Evolutionary conservation across 2,329 filamentous ascomycete genomes (phyloP).

Genomic region (Cytospora schulzeri): DNA sequence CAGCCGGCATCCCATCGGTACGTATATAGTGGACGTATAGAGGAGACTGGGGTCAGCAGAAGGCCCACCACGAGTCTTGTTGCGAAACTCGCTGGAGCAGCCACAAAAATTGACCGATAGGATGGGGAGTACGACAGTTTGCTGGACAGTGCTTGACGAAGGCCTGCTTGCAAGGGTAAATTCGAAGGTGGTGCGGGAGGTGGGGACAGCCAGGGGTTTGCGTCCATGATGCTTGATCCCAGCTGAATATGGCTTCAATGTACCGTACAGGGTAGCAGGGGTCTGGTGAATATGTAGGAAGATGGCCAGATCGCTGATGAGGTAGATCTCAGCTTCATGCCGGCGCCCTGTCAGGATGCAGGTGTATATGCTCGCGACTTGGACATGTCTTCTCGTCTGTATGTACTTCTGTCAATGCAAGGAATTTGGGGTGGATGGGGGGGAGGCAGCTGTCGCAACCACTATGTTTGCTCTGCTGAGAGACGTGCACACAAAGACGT

Average conservation of each 20-base stretch:
- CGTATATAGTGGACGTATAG: background rate
- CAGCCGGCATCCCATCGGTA: slow-evolving; percentile 1
- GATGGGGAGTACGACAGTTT: slow-evolving; percentile 17
- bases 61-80: slow-evolving; percentile 28
- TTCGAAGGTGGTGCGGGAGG: slow-evolving; percentile 30
- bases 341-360: slow-evolving; percentile 30
- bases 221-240: slow-evolving; percentile 29
- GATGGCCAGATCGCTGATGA: slow-evolving; percentile 32
- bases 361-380: slow-evolving; percentile 4
- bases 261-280: slow-evolving; percentile 22
- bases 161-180: slow-evolving; percentile 28
- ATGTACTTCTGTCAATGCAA: slow-evolving; percentile 4
- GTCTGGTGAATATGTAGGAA: slow-evolving; percentile 27
- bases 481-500: background rate
- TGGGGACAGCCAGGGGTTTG: slow-evolving; percentile 27
- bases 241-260: slow-evolving; percentile 12
- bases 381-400: slow-evolving; percentile 12
- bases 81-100: slow-evolving; percentile 28
- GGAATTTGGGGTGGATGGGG: background rate
- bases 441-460: slow-evolving; percentile 5
- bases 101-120: slow-evolving; percentile 23
- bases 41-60: slow-evolving; percentile 14
- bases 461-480: slow-evolving; percentile 11
- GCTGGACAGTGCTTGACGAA: slow-evolving; percentile 16
- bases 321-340: slow-evolving; percentile 34